Evolutionary conservation across 2,329 filamentous ascomycete species (phyloP).

Genomic region (Fusarium sacchari): DNA sequence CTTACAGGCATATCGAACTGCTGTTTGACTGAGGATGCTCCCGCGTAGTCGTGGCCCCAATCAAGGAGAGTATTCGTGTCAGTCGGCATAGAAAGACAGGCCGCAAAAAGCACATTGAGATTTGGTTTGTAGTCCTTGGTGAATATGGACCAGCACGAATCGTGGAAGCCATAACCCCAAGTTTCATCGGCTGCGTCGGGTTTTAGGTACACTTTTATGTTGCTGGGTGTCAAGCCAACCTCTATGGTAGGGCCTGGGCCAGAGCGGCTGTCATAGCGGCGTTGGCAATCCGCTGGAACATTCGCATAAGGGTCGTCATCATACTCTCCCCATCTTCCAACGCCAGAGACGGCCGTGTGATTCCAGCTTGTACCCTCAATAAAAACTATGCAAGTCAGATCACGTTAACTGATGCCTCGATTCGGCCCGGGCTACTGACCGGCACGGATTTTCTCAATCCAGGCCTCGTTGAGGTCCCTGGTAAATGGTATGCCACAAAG

Average conservation of each 20-base stretch:
- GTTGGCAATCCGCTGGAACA: neutral
- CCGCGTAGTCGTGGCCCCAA: slow-evolving; percentile 25
- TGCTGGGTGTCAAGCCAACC: neutral
- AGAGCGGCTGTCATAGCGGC: rapidly evolving
- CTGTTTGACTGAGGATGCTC: neutral
- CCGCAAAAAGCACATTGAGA: neutral
- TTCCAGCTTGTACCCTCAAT: neutral
- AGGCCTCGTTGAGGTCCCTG: rapidly evolving
- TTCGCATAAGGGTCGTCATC: rapidly evolving
- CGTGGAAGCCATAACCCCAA: slow-evolving; percentile 30
- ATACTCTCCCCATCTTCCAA: neutral
- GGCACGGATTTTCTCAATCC: rapidly evolving
- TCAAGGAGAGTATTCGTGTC: neutral
- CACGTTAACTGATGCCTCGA: too few species aligned
- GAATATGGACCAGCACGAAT: slow-evolving; percentile 14
- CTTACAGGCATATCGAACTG: neutral
- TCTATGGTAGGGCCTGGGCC: neutral
- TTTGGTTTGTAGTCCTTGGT: neutral
- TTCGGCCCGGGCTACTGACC: neutral
- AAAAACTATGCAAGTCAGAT: neutral
- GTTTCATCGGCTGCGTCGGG: rapidly evolving
- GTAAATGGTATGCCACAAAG: neutral
- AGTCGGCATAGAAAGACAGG: slow-evolving; percentile 20
- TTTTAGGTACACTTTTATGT: rapidly evolving
- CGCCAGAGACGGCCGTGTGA: neutral